Percentiles rank a stretch among this genome's conserved stretches.
These are phyloP conservation scores for Fusarium piperis DNA, from an alignment of 2,329 filamentous ascomycete genomes.

Conservation along the genomic window DNA sequence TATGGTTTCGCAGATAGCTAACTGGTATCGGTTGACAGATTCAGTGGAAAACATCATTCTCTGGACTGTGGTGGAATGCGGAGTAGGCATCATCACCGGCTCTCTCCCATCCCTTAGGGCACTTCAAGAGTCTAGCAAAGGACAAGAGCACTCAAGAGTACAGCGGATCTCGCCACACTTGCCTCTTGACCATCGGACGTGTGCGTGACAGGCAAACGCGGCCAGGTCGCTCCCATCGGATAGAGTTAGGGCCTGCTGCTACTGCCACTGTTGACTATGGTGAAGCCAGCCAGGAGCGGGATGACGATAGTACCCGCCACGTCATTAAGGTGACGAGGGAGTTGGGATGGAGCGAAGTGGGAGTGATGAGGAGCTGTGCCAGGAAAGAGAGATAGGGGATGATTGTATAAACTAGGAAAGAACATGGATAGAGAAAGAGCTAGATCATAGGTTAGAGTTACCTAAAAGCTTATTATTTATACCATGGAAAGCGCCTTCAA, in stretches of 20 bases:
- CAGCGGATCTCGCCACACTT: background rate
- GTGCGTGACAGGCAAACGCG: background rate
- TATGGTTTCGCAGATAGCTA: background rate
- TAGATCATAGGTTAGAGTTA: no score
- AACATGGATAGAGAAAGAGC: background rate
- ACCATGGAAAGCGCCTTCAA: background rate
- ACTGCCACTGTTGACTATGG: background rate
- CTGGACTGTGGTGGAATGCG: background rate
- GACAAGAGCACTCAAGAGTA: background rate
- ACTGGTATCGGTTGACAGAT: background rate
- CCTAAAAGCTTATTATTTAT: background rate
- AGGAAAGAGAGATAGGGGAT: background rate
- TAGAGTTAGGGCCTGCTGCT: background rate
- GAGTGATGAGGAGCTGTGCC: background rate
- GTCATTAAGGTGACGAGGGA: background rate
- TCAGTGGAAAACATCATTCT: background rate
- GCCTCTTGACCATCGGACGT: background rate
- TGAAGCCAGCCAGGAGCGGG: background rate
- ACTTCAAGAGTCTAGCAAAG: conserved; percentile 4
- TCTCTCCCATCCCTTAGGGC: background rate
- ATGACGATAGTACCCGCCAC: background rate
- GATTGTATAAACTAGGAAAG: background rate
- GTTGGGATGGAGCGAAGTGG: background rate
- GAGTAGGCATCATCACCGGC: background rate
- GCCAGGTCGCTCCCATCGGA: background rate